A percentile compares a stretch with the other conserved stretches of the same genome.
Conservation (phyloP, 192 early-diverging fungal genomes). For the Backusella macrospora region DNA sequence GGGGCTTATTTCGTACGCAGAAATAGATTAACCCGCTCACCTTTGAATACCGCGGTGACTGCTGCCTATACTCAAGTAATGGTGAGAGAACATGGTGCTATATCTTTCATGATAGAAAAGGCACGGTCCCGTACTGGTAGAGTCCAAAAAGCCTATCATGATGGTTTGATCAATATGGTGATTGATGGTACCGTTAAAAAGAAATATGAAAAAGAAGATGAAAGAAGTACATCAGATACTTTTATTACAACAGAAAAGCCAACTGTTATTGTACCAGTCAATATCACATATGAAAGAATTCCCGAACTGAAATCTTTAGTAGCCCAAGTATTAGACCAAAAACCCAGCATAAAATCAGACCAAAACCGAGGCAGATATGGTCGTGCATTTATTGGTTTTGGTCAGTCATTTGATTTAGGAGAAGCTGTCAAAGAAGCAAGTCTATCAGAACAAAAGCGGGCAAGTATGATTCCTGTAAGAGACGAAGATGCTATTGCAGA, state of each 20-base stretch:
- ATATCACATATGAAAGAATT: conserved; percentile 42
- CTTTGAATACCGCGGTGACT: conserved; percentile 39
- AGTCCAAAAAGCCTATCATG: conserved; percentile 32
- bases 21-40: conserved; percentile 32
- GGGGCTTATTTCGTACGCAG: conserved; percentile 41
- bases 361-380: background rate
- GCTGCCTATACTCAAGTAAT: conserved; percentile 39
- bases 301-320: conserved; percentile 40
- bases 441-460: background rate
- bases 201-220: conserved; percentile 21
- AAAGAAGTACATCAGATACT: background rate
- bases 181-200: conserved; percentile 37
- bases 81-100: conserved; percentile 36
- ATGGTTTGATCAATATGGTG: conserved; percentile 41
- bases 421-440: conserved; percentile 17
- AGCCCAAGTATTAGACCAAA: conserved; percentile 44
- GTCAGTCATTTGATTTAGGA: conserved; percentile 23
- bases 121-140: conserved; percentile 44
- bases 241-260: conserved; percentile 2
- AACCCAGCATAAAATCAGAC: conserved; percentile 4
- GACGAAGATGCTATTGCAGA: conserved; percentile 22
- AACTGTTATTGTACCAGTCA: conserved; percentile 36
- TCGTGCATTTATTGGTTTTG: conserved; percentile 35
- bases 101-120: conserved; percentile 38
- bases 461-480: conserved; percentile 10